Evolutionary conservation across 441 rosid species (phyloP), one percentile per base, ranked within the genome.

Genomic region (Arabidopsis lyrata): DNA sequence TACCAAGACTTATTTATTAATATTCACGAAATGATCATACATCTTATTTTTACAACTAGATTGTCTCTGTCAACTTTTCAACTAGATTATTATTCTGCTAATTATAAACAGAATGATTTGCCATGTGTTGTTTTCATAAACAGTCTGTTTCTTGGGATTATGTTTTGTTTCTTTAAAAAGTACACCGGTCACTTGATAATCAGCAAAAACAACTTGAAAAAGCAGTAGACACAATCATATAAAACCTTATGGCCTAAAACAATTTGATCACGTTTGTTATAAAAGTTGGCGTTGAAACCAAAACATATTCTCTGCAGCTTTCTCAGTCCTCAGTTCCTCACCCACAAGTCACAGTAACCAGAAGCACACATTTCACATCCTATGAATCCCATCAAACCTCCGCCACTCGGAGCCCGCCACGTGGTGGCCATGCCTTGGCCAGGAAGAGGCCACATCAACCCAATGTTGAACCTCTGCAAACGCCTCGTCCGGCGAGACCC

Each of bases 371-470:
- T 27, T 34, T 2, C 44, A 22, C 27, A 59, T 36, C 38, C 38
- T 60, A 64, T 57, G 70, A 55, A 16, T 31, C 38, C 5, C 48
- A 27, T 13, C 58, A 34, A 35, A 34, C 18, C 20, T 29, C 18
- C 52, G 8, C 32, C 48, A 9, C 2, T 15, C 13, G 6, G 8
- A 3, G 1, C 27, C 15, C 18, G 44, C 75, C 95, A 87, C 65
- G 67, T 87, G 7, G 73, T 89, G 69, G 90, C 91, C 4, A 5
- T 91, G 61, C 91, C 95, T 4, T 85, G 66, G 74, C 94, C 97
- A 0, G 91, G 90, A 4, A 72, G 94, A 74, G 94, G 95, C 69
- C 91, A 89, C 63, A 16, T 89, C 77, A 89, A 89, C 62, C 92
- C 90, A 18, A 85, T 88, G 93, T 67, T 85, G 77, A 82, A 73